Conservation (phyloP, 2,329 filamentous ascomycete genomes). For the Sporothrix sp. region DNA sequence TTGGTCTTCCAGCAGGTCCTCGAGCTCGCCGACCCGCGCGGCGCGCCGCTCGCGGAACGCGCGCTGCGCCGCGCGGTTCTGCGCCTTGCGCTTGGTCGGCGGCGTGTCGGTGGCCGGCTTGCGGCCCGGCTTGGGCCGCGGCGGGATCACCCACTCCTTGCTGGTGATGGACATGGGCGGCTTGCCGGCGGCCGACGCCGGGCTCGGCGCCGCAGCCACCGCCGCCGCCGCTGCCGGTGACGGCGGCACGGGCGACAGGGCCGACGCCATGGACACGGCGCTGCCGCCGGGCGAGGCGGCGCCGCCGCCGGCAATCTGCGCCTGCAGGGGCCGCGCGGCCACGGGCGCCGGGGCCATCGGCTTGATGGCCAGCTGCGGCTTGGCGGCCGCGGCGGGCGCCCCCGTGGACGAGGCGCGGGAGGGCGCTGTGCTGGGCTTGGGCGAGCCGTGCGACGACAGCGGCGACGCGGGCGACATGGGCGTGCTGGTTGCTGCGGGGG, state of each 20-base stretch:
- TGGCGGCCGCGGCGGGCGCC: constrained; percentile 11
- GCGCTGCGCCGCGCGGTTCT: constrained; percentile 85
- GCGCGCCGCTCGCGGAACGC: constrained; percentile 83
- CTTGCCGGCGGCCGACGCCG: constrained; percentile 22
- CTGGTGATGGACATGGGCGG: constrained; percentile 54
- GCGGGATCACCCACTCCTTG: constrained; percentile 79
- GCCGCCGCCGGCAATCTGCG: constrained; percentile 18
- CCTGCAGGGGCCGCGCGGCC: constrained; percentile 21
- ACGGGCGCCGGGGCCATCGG: constrained; percentile 11
- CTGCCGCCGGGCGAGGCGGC: constrained; percentile 23
- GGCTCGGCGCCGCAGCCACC: constrained; percentile 20
- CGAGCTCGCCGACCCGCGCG: constrained; percentile 68
- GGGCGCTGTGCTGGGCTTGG: constrained; percentile 10
- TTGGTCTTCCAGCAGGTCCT: constrained; percentile 55
- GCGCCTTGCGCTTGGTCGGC: constrained; percentile 84
- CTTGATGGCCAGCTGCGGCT: constrained; percentile 17
- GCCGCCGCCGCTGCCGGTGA: too few relatives aligned
- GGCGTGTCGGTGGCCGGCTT: constrained; percentile 92
- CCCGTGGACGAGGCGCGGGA: constrained; percentile 18
- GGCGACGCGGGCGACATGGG: constrained; percentile 15
- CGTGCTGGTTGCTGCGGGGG: constrained; percentile 13
- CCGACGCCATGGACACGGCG: constrained; percentile 39
- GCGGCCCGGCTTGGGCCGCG: constrained; percentile 77
- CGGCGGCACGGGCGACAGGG: constrained; percentile 33
- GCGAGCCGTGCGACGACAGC: constrained; percentile 13